These are phyloP conservation scores for Suaeda aralocaspica DNA, from an alignment of 148 eudicot genomes.

Conservation along the genomic window DNA sequence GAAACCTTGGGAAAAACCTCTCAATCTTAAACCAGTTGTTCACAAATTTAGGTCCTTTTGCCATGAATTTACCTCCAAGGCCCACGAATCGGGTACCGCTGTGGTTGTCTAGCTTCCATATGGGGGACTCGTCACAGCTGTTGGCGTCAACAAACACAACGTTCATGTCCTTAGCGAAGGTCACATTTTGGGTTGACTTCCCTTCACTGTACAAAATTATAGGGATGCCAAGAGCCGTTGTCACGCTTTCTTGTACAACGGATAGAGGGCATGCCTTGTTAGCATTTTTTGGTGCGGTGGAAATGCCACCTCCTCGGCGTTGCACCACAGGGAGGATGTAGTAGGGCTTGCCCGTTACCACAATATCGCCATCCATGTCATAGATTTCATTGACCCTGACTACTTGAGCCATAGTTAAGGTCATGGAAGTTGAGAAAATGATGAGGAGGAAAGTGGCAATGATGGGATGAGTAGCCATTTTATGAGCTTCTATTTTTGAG, in stretches of 20 bases:
- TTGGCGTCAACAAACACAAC: slow-evolving; percentile 26
- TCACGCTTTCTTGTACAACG: slow-evolving; percentile 30
- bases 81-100: slow-evolving; percentile 34
- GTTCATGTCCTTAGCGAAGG: slow-evolving; percentile 30
- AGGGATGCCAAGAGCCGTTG: slow-evolving; percentile 30
- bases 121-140: slow-evolving; percentile 31
- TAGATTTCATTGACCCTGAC: neutral
- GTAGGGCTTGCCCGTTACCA: slow-evolving; percentile 8
- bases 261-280: slow-evolving; percentile 29
- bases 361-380: neutral
- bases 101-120: slow-evolving; percentile 31
- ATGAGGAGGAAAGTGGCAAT: neutral
- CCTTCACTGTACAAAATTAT: slow-evolving; percentile 19
- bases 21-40: slow-evolving; percentile 44
- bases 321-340: slow-evolving; percentile 16
- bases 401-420: too few species aligned
- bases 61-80: slow-evolving; percentile 28
- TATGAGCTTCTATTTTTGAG: too few species aligned
- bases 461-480: neutral
- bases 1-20: slow-evolving; percentile 6
- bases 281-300: slow-evolving; percentile 26
- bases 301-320: slow-evolving; percentile 33
- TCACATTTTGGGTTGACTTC: slow-evolving; percentile 20
- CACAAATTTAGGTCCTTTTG: slow-evolving; percentile 7
- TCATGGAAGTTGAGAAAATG: neutral